Conservation (phyloP, 345 rosid genomes). For the Viola odorata region DNA sequence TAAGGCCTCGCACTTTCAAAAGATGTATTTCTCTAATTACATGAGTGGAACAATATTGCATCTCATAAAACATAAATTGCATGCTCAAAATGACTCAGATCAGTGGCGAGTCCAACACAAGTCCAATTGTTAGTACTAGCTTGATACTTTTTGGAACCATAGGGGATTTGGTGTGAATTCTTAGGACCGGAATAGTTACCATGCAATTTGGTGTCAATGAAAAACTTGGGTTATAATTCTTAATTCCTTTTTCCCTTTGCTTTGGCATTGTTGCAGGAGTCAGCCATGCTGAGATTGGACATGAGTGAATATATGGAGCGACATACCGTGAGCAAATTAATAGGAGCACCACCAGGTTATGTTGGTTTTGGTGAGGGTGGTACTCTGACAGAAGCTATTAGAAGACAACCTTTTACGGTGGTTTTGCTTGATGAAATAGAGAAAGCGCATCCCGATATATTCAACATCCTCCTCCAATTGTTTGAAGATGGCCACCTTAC, state of each 20-base stretch:
- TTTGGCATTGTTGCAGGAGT: conserved; percentile 46
- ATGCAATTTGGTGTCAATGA: too few relatives aligned
- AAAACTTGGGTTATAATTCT: conserved; percentile 6
- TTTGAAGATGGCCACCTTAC: conserved; percentile 98
- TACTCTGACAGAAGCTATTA: conserved; percentile 88
- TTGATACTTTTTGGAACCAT: too few relatives aligned
- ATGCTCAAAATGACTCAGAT: too few relatives aligned
- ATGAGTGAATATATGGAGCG: conserved; percentile 99
- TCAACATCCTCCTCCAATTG: conserved; percentile 91
- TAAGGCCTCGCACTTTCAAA: conserved; percentile 29
- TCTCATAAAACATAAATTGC: too few relatives aligned
- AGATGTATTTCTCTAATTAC: too few relatives aligned
- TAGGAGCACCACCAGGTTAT: conserved; percentile 96
- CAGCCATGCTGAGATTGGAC: conserved; percentile 90
- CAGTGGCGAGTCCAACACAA: too few relatives aligned
- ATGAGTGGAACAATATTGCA: too few relatives aligned
- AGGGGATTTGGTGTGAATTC: too few relatives aligned
- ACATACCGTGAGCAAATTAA: conserved; percentile 87
- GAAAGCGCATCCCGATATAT: conserved; percentile 84
- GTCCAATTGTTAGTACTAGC: too few relatives aligned
- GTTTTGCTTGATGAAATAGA: conserved; percentile 54
- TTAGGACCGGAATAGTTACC: too few relatives aligned
- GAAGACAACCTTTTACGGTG: conserved; percentile 84
- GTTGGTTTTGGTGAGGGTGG: conserved; percentile 94
- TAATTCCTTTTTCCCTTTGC: conserved; percentile 3